Conservation (phyloP, 306 rosid species). For the Amphicarpaea edgeworthii region DNA sequence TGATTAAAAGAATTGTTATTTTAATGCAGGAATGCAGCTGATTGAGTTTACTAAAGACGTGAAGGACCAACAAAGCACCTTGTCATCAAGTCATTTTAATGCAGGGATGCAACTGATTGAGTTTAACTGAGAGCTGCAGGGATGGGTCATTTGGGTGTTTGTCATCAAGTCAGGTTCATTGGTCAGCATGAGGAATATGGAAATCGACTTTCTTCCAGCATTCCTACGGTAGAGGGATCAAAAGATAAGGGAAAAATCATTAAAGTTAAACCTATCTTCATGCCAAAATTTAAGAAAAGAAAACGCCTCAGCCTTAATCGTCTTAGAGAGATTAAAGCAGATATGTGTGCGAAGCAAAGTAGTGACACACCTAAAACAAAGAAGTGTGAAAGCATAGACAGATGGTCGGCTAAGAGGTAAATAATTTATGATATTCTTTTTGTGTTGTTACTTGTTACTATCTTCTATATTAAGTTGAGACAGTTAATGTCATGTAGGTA, state of each 20-base stretch:
- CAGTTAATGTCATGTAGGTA: slow-evolving; percentile 51
- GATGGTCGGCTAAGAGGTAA: slow-evolving; percentile 73
- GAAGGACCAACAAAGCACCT: background rate
- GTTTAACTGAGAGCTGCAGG: slow-evolving; percentile 19
- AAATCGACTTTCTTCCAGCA: slow-evolving; percentile 41
- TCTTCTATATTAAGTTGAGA: background rate
- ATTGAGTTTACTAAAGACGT: background rate
- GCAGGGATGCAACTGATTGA: too few species aligned
- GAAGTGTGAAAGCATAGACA: slow-evolving; percentile 41
- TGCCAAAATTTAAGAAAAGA: slow-evolving; percentile 46
- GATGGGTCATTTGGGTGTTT: slow-evolving; percentile 55
- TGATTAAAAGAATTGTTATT: background rate
- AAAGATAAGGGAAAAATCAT: slow-evolving; percentile 40
- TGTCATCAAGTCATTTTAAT: too few species aligned
- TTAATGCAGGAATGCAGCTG: slow-evolving; percentile 27
- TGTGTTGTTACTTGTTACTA: background rate
- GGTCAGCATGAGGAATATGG: slow-evolving; percentile 41
- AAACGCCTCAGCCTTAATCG: slow-evolving; percentile 54
- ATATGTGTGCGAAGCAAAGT: slow-evolving; percentile 30
- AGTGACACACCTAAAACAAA: slow-evolving; percentile 40
- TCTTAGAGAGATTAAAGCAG: slow-evolving; percentile 54
- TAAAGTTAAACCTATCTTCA: slow-evolving; percentile 43
- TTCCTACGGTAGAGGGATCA: slow-evolving; percentile 37
- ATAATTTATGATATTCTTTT: background rate
- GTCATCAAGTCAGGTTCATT: slow-evolving; percentile 34